Base-by-base conservation (phyloP, 2,329 filamentous ascomycete species). In the Plenodomus lindquistii region DNA sequence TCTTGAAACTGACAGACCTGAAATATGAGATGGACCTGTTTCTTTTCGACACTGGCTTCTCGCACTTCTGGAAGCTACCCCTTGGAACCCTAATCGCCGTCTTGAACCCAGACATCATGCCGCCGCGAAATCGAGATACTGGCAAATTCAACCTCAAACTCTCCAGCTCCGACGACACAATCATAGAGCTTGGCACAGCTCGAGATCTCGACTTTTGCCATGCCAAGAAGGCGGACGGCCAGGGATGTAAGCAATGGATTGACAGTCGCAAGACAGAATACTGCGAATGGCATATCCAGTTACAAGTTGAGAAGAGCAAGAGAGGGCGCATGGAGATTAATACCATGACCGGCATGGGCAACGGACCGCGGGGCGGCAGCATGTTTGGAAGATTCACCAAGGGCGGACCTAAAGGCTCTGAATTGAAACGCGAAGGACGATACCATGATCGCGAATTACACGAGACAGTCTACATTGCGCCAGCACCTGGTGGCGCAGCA, bases 41-140 rank as follows among this genome's bases (percentile, higher is more conserved):
- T 62, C 82, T 99, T 13, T 99, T 99, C 73, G 89, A 89, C 62
- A 85, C 87, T 0, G 95, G 91, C 6, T 97, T 97, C 63, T 87
- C 89, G 15, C 85, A 89, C 45, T 99, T 94, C 76, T 97, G 93
- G 87, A 96, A 96, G 67, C 78, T 97, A n/a, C 86, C 86, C 0
- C 83, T 90, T 2, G 94, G 94, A n/a, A 97, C 92, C 0, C 82
- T 97, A 1, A 79, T 99, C 46, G 94, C 93, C 4, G 89, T 99
- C 20, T 79, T 99, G 22, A 99, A 99, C 66, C 94, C 94, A 1
- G 85, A 80, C 16, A 87, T 97, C 60, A 89, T 99, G 85, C 91
- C 93, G 2, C 93, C 93, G 0, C 88, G 88, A 0, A 85, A 85
- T 51, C 79, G 84, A 15, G 89, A 92, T 54, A 93, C 88, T 0